Percentiles rank a stretch among this genome's conserved stretches.
phyloP scores from a whole-genome alignment of 352 stramenopile species.

The Phytophthora pluvialis region DNA sequence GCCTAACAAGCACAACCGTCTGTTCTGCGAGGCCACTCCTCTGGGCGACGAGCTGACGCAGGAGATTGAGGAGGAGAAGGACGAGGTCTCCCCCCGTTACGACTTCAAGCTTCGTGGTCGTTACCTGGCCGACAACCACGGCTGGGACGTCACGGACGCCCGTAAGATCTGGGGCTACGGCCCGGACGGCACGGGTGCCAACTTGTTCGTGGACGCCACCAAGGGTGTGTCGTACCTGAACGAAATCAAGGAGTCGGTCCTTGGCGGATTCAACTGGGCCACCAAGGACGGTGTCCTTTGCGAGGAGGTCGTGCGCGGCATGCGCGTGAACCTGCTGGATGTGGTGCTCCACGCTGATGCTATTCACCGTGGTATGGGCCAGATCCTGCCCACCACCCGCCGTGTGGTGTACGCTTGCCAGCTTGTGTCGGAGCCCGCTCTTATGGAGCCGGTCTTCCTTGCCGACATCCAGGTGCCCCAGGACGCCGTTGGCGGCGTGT shows the following conservation, averaged over 20 bases:
- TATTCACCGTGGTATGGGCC: conserved; percentile 99
- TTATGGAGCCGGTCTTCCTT: conserved; percentile 99
- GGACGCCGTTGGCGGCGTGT: conserved; percentile 98
- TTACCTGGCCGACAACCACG: conserved; percentile 98
- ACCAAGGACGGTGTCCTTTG: conserved; percentile 98
- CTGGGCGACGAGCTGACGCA: conserved; percentile 95
- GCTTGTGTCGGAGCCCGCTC: conserved; percentile 92
- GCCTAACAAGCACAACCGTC: conserved; percentile 99
- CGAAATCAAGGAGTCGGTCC: conserved; percentile 99
- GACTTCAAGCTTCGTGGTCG: conserved; percentile 98
- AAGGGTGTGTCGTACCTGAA: conserved; percentile 99
- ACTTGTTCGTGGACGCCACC: conserved; percentile 98
- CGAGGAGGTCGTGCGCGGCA: conserved; percentile 97
- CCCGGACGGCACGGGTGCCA: conserved; percentile 98
- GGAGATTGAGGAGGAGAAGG: conserved; percentile 98
- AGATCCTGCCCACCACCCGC: conserved; percentile 99
- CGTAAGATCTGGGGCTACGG: conserved; percentile 99
- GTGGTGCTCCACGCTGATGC: conserved; percentile 99
- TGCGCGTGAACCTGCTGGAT: conserved; percentile 99
- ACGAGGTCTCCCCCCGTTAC: conserved; percentile 89
- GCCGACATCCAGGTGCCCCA: conserved; percentile 98
- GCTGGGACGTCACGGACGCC: conserved; percentile 97
- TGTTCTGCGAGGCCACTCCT: conserved; percentile 95
- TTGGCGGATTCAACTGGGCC: conserved; percentile 99
- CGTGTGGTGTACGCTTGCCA: conserved; percentile 98